phyloP scores from a whole-genome alignment of 306 rosid species.

The Bauhinia variegata region DNA sequence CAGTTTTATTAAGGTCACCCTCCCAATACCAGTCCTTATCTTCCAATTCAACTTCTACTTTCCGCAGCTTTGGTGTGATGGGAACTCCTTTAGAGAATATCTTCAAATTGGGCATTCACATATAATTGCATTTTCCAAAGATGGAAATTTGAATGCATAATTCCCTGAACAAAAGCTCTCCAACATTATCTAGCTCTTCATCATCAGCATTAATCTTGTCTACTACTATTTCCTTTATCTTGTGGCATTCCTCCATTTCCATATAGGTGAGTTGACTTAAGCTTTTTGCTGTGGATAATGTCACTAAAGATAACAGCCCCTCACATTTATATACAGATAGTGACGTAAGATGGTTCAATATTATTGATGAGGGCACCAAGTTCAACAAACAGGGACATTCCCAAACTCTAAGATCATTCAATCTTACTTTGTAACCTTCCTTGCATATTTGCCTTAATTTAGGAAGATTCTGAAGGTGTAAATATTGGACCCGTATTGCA shows the following conservation, averaged over 20 bases:
- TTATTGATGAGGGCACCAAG: not conserved
- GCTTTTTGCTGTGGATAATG: not conserved
- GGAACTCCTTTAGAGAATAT: not conserved
- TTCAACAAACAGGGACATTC: too few relatives aligned
- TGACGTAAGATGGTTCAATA: not conserved
- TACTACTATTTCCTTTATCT: not conserved
- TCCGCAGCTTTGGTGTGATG: too few relatives aligned
- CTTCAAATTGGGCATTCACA: not conserved
- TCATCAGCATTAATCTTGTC: not conserved
- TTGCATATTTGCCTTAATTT: not conserved
- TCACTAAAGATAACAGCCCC: not conserved
- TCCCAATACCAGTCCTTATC: too few relatives aligned
- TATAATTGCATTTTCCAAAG: not conserved
- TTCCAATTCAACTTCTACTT: too few relatives aligned
- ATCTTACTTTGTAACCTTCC: too few relatives aligned
- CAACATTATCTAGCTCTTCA: not conserved
- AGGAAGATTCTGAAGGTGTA: not conserved
- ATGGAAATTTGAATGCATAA: not conserved
- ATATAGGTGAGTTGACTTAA: not conserved
- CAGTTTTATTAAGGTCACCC: too few relatives aligned
- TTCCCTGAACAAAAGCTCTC: not conserved
- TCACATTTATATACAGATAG: not conserved
- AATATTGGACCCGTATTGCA: not conserved
- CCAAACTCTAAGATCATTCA: too few relatives aligned
- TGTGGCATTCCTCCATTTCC: not conserved